Base-by-base conservation (phyloP, 805 yeast genomes). In the Wickerhamiella bombiphila region DNA sequence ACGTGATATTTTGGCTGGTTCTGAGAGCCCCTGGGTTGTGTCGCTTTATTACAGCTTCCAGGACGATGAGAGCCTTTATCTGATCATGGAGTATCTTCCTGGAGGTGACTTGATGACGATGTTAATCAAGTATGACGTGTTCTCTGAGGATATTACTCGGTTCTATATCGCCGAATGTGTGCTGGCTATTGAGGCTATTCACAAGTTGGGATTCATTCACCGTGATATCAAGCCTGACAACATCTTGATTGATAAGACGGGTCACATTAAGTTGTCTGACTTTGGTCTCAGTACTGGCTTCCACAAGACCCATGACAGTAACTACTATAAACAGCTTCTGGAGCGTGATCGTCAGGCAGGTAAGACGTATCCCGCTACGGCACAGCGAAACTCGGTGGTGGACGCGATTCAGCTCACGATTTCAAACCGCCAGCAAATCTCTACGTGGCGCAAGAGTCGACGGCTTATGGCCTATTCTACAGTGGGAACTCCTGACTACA, bases 171-270 rank as follows among this genome's bases (percentile, higher is more conserved):
- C 96, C 2, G 96, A 85, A 58, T 85, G 94, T 66, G 94, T 85
- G 8, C 66, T 86, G 52, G 95, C 95, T 2, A 85, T 85, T 42
- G 95, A 86, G 54, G 94, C 94, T 4, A 77, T 85, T 48, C 96
- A 85, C 60, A 81, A 80, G 56, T 65, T 83, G 24, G 95, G 95
- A 0, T 85, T 85, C 56, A 91, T 91, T 53, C 98, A 91, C 60
- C 60, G 98, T 60, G 98, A 91, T 58, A 88, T 91, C 52, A 91
- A 91, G 59, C 98, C 98, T 0, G 98, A 91, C 65, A 91, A 91
- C 53, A 88, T 82, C 41, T 67, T 82, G 53, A 81, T 82, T 48
- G 94, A 82, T 56, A 79, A 78, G 48, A 64, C 71, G 16, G 81
- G 81, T 9, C 81, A 75, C 55, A 70, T 75, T 49, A 75, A 75